These are phyloP conservation scores for Lizanozyma gosingica DNA, from an alignment of 1,139 yeast genomes.

Conservation along the genomic window DNA sequence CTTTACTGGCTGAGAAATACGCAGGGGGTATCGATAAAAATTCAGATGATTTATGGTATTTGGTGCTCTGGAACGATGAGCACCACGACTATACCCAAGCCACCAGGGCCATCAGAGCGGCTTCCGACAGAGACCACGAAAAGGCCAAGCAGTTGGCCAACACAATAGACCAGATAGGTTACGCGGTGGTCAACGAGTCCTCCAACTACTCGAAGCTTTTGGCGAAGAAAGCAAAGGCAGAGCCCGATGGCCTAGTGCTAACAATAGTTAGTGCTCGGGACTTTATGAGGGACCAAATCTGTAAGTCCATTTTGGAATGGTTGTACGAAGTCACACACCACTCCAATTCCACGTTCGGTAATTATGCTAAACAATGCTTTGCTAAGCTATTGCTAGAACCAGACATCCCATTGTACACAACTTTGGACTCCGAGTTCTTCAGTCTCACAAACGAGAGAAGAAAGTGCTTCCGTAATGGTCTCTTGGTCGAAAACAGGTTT, in stretches of 20 bases:
- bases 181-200: constrained; percentile 13
- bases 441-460: constrained; percentile 9
- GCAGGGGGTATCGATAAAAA: constrained; percentile 21
- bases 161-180: constrained; percentile 26
- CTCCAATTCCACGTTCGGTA: constrained; percentile 17
- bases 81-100: constrained; percentile 50
- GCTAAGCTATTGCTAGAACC: constrained; percentile 24
- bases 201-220: constrained; percentile 13
- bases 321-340: constrained; percentile 28
- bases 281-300: constrained; percentile 38
- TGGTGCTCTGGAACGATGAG: constrained; percentile 69
- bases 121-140: constrained; percentile 16
- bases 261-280: constrained; percentile 43
- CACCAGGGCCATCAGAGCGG: constrained; percentile 28
- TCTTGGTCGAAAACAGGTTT: constrained; percentile 12
- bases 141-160: constrained; percentile 25
- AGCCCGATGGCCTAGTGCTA: constrained; percentile 46
- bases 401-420: constrained; percentile 14
- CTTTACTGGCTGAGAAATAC: constrained; percentile 21
- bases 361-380: constrained; percentile 13
- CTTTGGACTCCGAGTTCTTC: constrained; percentile 20
- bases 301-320: constrained; percentile 41
- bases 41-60: constrained; percentile 25
- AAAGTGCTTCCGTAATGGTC: constrained; percentile 23
- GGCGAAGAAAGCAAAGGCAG: constrained; percentile 24